Evolutionary conservation across 768 basidiomycete species (phyloP).

Genomic region (Boletellus sp.): DNA sequence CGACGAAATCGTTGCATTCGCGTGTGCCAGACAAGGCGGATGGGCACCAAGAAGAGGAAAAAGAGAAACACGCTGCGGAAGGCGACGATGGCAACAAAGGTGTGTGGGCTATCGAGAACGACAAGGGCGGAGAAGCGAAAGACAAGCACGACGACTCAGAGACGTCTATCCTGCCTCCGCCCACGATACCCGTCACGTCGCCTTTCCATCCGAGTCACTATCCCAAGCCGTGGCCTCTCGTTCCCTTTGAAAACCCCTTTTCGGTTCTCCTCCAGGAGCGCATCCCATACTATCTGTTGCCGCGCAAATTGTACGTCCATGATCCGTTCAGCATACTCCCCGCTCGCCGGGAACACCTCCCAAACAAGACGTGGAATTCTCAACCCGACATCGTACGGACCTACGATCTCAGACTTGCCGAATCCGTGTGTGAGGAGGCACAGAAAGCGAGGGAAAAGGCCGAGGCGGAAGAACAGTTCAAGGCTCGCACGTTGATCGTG

Average conservation of each 20-base stretch:
- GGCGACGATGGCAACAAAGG: not conserved
- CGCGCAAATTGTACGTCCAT: constrained; percentile 41
- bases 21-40: not conserved
- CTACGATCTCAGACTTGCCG: constrained; percentile 27
- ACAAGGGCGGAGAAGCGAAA: not conserved
- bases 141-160: not conserved
- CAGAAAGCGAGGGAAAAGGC: constrained; percentile 6
- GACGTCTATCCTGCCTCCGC: constrained; percentile 1
- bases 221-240: constrained; percentile 39
- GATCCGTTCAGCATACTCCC: constrained; percentile 39
- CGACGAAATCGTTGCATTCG: too few species aligned
- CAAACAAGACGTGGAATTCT: constrained; percentile 24
- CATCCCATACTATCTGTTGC: constrained; percentile 35
- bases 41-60: not conserved
- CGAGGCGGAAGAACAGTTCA: constrained; percentile 9
- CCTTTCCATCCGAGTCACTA: constrained; percentile 36
- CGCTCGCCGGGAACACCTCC: constrained; percentile 1
- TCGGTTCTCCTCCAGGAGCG: constrained; percentile 31
- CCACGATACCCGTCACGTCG: constrained; percentile 12
- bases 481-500: constrained; percentile 18
- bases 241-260: constrained; percentile 31
- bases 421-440: not conserved
- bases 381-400: constrained; percentile 29
- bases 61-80: not conserved
- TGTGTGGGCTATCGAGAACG: too few species aligned